These are phyloP conservation scores for Komagataella mondaviorum DNA, from an alignment of 805 yeast species.

Conservation along the genomic window DNA sequence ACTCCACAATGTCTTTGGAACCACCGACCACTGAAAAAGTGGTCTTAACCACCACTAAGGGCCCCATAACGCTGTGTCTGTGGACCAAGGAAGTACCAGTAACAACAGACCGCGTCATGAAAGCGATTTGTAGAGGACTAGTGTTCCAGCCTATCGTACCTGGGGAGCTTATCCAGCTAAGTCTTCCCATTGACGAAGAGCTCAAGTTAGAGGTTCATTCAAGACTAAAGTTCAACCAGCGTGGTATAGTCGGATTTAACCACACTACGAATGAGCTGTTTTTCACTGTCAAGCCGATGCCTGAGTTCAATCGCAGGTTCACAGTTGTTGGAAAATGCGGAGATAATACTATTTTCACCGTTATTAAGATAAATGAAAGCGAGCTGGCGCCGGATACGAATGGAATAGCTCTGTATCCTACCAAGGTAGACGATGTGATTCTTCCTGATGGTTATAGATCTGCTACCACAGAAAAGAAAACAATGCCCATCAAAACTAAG, in stretches of 20 bases:
- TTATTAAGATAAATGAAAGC: constrained; percentile 32
- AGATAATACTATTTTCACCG: constrained; percentile 41
- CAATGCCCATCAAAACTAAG: not conserved
- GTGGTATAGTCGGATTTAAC: constrained; percentile 32
- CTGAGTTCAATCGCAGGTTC: constrained; percentile 26
- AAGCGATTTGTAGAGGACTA: constrained; percentile 26
- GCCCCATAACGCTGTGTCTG: constrained; percentile 43
- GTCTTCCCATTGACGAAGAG: constrained; percentile 3
- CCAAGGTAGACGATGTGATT: constrained; percentile 23
- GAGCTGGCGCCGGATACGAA: constrained; percentile 25
- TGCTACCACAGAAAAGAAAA: constrained; percentile 20
- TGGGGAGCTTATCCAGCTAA: constrained; percentile 8
- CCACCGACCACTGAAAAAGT: constrained; percentile 52
- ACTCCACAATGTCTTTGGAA: constrained; percentile 13
- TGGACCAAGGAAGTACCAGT: constrained; percentile 60
- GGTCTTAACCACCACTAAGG: constrained; percentile 41
- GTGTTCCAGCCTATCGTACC: constrained; percentile 26
- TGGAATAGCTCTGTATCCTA: constrained; percentile 34
- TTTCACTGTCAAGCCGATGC: constrained; percentile 32
- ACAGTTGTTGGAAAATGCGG: constrained; percentile 46
- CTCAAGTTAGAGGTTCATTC: constrained; percentile 33
- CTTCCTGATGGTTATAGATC: constrained; percentile 33
- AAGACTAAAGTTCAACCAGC: constrained; percentile 31
- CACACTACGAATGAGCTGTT: constrained; percentile 27
- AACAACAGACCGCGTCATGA: constrained; percentile 31